Base-by-base conservation (phyloP, 768 basidiomycete species). In the Guyanaporus albipodus region DNA sequence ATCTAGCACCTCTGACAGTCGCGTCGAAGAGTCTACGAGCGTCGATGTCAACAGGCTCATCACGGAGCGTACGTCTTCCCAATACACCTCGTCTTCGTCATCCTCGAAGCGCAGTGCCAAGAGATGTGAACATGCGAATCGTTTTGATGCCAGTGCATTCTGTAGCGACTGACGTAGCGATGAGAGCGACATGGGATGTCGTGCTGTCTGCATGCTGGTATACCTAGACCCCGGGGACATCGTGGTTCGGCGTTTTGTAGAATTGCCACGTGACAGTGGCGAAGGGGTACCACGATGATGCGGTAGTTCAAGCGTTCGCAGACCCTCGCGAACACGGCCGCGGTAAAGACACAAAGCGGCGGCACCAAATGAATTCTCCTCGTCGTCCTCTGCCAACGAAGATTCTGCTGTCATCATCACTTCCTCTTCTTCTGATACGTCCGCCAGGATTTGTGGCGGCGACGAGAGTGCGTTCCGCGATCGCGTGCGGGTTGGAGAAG, bases 41-140 rank as follows among this genome's bases (percentile, higher is more conserved):
- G 86, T 75, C 32, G 73, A 80, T 8, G 83, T 84, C 49, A 91
- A 64, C 11, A 91, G 62, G 11, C 71, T 73, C 73, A 90, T 83
- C 39, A 92, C 79, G 22, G 82, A 79, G 12, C 84, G 76, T 23
- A 87, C 87, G 55, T 91, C 83, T 55, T 91, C 89, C 89, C 89
- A 92, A 55, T 92, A 92, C 6, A 74, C 71, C 41, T 83, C 82
- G 52, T 87, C 85, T 27, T 83, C 85, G 38, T 79, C 80, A 37
- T 83, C 82, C 66, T 68, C 72, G 59, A 92, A 92, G 2, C 90
- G 75, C 39, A 92, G 63, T 4, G 89, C 89, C 3, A 92, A 73
- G 4, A 92, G 72, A 60, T 92, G 87, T 2, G 89, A 77, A 46
- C 85, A 87, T 0, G 88, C 77, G 57, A 87, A 90, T 12, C 89